These are phyloP conservation scores for Aspergillus panamensis DNA, from an alignment of 495 filamentous ascomycete genomes.

Conservation along the genomic window DNA sequence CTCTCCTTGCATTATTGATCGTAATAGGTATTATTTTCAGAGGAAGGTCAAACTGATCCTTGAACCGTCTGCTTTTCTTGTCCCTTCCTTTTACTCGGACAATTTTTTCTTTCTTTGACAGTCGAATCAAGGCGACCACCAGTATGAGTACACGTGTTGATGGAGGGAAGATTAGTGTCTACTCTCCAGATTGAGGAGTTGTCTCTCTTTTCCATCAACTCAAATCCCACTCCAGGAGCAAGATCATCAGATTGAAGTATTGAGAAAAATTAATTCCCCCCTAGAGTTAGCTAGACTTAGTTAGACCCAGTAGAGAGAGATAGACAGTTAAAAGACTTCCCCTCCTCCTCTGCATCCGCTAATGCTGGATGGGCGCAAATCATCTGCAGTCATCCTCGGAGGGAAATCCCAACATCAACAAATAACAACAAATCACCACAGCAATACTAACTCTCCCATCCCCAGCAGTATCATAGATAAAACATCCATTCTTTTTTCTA, in stretches of 20 bases:
- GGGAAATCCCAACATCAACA: constrained; percentile 11
- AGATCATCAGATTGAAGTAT: not conserved
- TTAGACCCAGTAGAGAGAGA: not conserved
- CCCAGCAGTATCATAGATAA: not conserved
- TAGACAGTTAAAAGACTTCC: constrained; percentile 1
- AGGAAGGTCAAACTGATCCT: not conserved
- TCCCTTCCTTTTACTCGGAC: not conserved
- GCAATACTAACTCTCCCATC: not conserved
- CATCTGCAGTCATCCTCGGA: constrained; percentile 19
- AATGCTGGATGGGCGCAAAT: constrained; percentile 22
- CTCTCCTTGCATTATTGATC: constrained; percentile 15
- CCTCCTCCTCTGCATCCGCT: constrained; percentile 7
- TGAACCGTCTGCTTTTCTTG: not conserved
- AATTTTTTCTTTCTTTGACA: not conserved
- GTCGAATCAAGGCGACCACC: constrained; percentile 8
- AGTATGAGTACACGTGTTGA: constrained; percentile 15
- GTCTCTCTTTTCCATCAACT: not conserved
- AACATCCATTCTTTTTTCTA: not conserved
- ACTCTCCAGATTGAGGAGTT: not conserved
- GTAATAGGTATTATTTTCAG: not conserved
- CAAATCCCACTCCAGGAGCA: not conserved
- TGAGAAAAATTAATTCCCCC: not conserved
- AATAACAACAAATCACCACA: constrained; percentile 1
- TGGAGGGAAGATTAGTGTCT: constrained; percentile 9
- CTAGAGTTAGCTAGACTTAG: not conserved